phyloP scores from a whole-genome alignment of 2,329 filamentous ascomycete genomes.

The Ophiostoma pallidulum region DNA sequence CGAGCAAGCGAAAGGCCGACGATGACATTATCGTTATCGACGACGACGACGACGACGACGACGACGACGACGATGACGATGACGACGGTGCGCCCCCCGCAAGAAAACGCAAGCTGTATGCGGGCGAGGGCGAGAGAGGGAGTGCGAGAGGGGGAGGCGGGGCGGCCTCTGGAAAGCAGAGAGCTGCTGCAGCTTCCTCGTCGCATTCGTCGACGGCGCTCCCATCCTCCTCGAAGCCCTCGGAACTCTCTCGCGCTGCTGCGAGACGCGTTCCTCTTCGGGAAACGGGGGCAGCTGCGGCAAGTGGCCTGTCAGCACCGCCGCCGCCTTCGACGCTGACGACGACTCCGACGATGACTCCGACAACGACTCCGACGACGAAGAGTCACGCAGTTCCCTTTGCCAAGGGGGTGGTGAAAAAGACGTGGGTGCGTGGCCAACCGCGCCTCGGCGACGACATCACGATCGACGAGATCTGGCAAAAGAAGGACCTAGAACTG shows the following conservation, averaged over 20 bases:
- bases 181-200: too few species aligned
- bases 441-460: conserved; percentile 60
- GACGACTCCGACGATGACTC: neutral
- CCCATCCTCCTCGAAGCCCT: too few species aligned
- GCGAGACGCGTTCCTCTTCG: too few species aligned
- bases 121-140: neutral
- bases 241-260: too few species aligned
- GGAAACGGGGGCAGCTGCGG: too few species aligned
- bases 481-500: conserved; percentile 60
- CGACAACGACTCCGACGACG: neutral
- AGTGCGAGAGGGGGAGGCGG: neutral
- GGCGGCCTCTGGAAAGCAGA: too few species aligned
- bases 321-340: too few species aligned
- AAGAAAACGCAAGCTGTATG: neutral
- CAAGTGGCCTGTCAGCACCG: too few species aligned
- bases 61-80: neutral
- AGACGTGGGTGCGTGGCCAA: conserved; percentile 64
- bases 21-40: conserved; percentile 6
- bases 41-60: conserved; percentile 4
- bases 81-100: neutral
- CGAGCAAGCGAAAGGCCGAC: conserved; percentile 9
- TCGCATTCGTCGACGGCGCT: too few species aligned
- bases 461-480: conserved; percentile 77
- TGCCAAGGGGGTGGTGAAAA: conserved; percentile 60
- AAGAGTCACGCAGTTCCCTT: conserved; percentile 26